A percentile compares a stretch with the other conserved stretches of the same genome.
Conservation (phyloP, 1,139 yeast species). For the Waltiozyma sp. region DNA sequence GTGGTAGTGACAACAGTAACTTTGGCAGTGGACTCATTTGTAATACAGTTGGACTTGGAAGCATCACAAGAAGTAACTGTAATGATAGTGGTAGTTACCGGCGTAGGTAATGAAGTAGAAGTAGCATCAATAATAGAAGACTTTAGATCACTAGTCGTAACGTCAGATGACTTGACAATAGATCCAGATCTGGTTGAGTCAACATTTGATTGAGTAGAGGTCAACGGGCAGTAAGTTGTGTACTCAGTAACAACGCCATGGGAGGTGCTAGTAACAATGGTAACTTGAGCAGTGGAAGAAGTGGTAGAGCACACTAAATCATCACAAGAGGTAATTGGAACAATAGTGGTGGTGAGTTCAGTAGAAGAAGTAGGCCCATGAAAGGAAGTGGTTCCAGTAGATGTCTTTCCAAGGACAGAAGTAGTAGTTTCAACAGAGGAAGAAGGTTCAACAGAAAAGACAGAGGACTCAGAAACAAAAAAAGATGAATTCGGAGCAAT, state of each 20-base stretch:
- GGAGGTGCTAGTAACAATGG: conserved; percentile 27
- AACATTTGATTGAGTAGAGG: conserved; percentile 2
- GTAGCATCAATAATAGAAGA: conserved; percentile 5
- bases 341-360: conserved; percentile 15
- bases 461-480: not conserved
- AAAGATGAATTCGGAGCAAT: not conserved
- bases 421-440: conserved; percentile 5
- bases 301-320: conserved; percentile 10
- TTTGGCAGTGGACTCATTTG: not conserved
- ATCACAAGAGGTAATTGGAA: conserved; percentile 6
- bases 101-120: not conserved
- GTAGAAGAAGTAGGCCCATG: conserved; percentile 13
- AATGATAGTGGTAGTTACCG: conserved; percentile 1
- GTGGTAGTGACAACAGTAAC: conserved; percentile 1
- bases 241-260: conserved; percentile 9
- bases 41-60: not conserved
- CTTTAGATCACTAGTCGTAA: conserved; percentile 2
- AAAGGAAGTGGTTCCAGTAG: not conserved
- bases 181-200: conserved; percentile 1
- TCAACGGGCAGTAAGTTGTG: conserved; percentile 4
- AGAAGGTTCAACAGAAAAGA: not conserved
- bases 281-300: conserved; percentile 22
- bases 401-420: too few species aligned
- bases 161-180: not conserved
- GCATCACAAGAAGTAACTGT: conserved; percentile 1